These are phyloP conservation scores for Petunia axillaris DNA, from an alignment of 257 asterid species.

Conservation along the genomic window DNA sequence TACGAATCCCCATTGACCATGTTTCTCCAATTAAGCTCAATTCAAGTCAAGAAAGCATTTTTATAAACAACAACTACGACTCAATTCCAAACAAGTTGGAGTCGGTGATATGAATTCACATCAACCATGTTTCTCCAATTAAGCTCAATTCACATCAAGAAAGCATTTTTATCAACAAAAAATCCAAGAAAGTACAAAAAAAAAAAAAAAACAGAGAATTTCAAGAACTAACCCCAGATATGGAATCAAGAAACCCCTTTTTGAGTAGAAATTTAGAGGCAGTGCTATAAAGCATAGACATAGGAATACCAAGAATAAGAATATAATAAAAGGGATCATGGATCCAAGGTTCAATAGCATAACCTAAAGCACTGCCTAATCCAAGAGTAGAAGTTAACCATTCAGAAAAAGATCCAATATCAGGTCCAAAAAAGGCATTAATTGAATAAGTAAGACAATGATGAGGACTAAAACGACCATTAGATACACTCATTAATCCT, in stretches of 20 bases:
- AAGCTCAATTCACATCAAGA: too few relatives aligned
- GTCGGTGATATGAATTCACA: too few relatives aligned
- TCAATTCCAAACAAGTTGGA: too few relatives aligned
- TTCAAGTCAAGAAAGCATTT: too few relatives aligned
- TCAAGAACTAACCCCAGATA: slow-evolving; percentile 67
- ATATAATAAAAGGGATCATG: slow-evolving; percentile 80
- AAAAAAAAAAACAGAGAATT: neutral
- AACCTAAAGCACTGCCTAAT: slow-evolving; percentile 57
- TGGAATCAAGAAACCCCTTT: slow-evolving; percentile 66
- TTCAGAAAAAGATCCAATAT: slow-evolving; percentile 85
- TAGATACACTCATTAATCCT: slow-evolving; percentile 65
- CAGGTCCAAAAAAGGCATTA: slow-evolving; percentile 98
- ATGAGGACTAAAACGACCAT: slow-evolving; percentile 89
- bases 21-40: too few relatives aligned
- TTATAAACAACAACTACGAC: too few relatives aligned
- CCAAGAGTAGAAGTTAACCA: slow-evolving; percentile 79
- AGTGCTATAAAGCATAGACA: slow-evolving; percentile 60
- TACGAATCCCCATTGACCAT: too few relatives aligned
- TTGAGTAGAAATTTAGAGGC: slow-evolving; percentile 57
- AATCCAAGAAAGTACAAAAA: neutral
- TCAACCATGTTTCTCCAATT: too few relatives aligned
- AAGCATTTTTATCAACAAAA: too few relatives aligned
- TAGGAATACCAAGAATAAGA: slow-evolving; percentile 68
- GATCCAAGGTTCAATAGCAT: slow-evolving; percentile 71
- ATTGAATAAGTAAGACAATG: slow-evolving; percentile 79